phyloP scores from a whole-genome alignment of 2,329 filamentous ascomycete genomes.

The Cercospora sojina region DNA sequence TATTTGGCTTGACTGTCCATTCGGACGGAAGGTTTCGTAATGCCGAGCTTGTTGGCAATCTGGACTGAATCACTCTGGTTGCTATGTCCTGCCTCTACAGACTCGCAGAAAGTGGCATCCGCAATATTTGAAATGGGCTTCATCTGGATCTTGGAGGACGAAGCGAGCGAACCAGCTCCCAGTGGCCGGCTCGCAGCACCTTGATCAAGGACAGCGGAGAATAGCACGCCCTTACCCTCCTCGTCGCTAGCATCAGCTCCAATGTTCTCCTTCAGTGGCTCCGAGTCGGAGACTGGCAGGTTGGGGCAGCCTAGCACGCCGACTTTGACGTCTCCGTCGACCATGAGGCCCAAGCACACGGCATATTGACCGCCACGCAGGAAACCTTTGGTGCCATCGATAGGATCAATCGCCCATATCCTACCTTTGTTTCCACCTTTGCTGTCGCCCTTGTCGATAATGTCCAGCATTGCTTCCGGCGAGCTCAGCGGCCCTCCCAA shows the following conservation, averaged over 20 bases:
- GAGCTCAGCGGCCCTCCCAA: constrained; percentile 68
- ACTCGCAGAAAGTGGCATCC: constrained; percentile 91
- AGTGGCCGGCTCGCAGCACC: constrained; percentile 81
- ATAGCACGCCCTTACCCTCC: constrained; percentile 78
- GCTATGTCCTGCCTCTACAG: constrained; percentile 89
- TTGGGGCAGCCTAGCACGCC: constrained; percentile 96
- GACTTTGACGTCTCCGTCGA: constrained; percentile 89
- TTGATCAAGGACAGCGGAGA: constrained; percentile 75
- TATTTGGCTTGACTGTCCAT: constrained; percentile 99
- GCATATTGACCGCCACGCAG: constrained; percentile 95
- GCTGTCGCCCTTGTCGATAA: constrained; percentile 62
- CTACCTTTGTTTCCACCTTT: constrained; percentile 70
- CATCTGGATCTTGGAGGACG: constrained; percentile 72
- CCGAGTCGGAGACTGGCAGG: constrained; percentile 80
- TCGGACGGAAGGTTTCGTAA: constrained; percentile 83
- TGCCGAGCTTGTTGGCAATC: constrained; percentile 81
- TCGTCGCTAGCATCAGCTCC: constrained; percentile 72
- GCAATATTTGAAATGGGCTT: constrained; percentile 70
- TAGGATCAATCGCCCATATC: constrained; percentile 96
- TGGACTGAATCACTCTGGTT: constrained; percentile 82
- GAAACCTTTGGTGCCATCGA: constrained; percentile 97
- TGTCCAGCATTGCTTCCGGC: constrained; percentile 62
- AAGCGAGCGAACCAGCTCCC: constrained; percentile 52
- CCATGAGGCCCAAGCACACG: constrained; percentile 86
- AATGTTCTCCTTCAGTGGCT: constrained; percentile 67